Conservation (phyloP, 2,329 filamentous ascomycete species). For the Aspergillus novoparasiticus region DNA sequence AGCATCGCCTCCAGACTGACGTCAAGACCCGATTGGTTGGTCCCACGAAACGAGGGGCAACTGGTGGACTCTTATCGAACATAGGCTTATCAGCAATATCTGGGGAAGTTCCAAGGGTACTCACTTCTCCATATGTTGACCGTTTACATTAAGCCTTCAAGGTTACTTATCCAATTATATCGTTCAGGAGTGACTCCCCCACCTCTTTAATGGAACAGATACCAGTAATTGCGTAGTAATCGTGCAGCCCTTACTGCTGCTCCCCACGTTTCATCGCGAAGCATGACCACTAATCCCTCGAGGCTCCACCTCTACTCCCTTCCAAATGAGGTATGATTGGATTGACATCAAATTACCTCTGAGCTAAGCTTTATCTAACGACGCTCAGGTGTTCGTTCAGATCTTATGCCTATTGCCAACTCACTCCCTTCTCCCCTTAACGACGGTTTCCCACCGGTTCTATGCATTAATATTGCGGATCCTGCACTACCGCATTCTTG, state of each 20-base stretch:
- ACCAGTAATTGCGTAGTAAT: neutral
- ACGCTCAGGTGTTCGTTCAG: conserved; percentile 53
- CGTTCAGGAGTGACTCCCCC: neutral
- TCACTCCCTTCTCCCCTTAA: conserved; percentile 58
- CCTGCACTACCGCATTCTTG: conserved; percentile 64
- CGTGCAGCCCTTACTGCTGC: neutral
- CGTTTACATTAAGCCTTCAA: neutral
- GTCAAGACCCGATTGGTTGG: conserved; percentile 4
- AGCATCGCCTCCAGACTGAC: neutral
- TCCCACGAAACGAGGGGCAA: neutral
- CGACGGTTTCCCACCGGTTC: conserved; percentile 64
- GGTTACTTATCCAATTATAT: neutral
- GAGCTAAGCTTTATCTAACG: neutral
- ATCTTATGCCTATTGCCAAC: conserved; percentile 55
- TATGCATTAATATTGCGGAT: conserved; percentile 65
- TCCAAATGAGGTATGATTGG: conserved; percentile 38
- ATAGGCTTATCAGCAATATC: conserved; percentile 7
- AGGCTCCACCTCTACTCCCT: conserved; percentile 29
- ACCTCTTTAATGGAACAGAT: neutral
- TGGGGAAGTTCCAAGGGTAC: neutral
- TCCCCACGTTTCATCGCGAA: conserved; percentile 3
- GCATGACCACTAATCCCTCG: conserved; percentile 16
- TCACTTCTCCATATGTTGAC: neutral
- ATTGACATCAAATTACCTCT: neutral
- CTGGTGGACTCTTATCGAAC: neutral